phyloP scores from a whole-genome alignment of 2,329 filamentous ascomycete genomes.

The Chaetomiaceae sp. region DNA sequence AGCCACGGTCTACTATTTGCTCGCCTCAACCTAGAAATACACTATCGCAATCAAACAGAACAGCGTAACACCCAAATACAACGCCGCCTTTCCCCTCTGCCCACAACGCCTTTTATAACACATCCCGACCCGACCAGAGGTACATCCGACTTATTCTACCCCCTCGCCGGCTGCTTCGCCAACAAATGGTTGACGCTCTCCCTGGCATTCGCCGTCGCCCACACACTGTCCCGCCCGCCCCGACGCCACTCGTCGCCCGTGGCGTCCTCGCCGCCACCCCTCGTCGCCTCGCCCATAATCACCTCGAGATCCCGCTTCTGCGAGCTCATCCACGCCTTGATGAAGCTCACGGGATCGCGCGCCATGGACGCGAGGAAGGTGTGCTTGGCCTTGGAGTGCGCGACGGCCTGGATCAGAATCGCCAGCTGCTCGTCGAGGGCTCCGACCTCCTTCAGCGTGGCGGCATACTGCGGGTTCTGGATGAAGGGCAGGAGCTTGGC shows the following conservation, averaged over 20 bases:
- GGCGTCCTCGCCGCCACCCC: conserved; percentile 54
- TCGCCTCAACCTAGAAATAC: too few relatives aligned
- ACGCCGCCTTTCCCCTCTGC: not conserved
- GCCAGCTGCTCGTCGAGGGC: conserved; percentile 81
- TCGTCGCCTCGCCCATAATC: conserved; percentile 74
- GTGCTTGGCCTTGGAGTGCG: conserved; percentile 84
- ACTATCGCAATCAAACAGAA: not conserved
- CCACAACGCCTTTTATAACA: not conserved
- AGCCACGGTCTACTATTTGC: too few relatives aligned
- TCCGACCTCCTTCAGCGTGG: conserved; percentile 71
- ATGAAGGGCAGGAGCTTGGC: conserved; percentile 61
- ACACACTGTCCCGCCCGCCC: conserved; percentile 51
- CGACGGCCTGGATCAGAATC: conserved; percentile 74
- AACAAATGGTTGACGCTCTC: conserved; percentile 62
- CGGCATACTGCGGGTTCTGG: conserved; percentile 64
- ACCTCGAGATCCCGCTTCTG: conserved; percentile 89
- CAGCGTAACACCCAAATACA: not conserved
- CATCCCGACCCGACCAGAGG: not conserved
- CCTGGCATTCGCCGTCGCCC: conserved; percentile 54
- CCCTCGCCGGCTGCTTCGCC: conserved; percentile 42
- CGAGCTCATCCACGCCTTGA: conserved; percentile 82
- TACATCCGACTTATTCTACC: not conserved
- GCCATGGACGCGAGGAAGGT: conserved; percentile 76
- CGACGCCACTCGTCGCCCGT: conserved; percentile 66
- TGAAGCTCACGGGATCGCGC: conserved; percentile 77